These are phyloP conservation scores for Pleurotus giganteus DNA, from an alignment of 768 basidiomycete genomes.

Conservation along the genomic window DNA sequence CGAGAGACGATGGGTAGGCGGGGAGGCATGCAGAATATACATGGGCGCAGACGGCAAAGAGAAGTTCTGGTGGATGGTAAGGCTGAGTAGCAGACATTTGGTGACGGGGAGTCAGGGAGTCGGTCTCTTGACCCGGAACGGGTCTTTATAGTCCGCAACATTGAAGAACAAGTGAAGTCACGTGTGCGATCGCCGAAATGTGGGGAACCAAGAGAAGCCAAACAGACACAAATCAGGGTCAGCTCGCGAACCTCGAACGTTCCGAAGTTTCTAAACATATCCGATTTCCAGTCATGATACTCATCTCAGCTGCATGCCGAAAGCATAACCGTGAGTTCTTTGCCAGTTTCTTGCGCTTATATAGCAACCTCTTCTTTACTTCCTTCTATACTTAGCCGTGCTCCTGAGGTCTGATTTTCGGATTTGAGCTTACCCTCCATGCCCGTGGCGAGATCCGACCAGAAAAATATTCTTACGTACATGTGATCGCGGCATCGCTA, in stretches of 20 bases:
- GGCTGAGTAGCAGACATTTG: constrained; percentile 1
- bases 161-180: not conserved
- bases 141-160: constrained; percentile 8
- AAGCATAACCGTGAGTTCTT: too few species aligned
- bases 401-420: constrained; percentile 1
- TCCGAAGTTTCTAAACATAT: not conserved
- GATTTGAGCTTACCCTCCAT: not conserved
- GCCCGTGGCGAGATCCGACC: constrained; percentile 5
- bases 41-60: constrained; percentile 70
- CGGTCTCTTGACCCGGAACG: not conserved
- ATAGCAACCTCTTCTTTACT: not conserved
- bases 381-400: not conserved
- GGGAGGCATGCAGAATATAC: constrained; percentile 65
- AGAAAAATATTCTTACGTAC: constrained; percentile 9
- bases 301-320: not conserved
- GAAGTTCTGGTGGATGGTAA: constrained; percentile 60
- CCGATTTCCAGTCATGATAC: not conserved
- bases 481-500: constrained; percentile 9
- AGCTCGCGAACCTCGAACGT: not conserved
- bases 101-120: not conserved
- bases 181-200: constrained; percentile 9
- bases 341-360: too few species aligned
- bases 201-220: constrained; percentile 6
- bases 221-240: not conserved
- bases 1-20: constrained; percentile 56